Percentiles rank a stretch among this genome's conserved stretches.
phyloP scores from a whole-genome alignment of 345 rosid genomes.

The Pseudoturritis turrita region DNA sequence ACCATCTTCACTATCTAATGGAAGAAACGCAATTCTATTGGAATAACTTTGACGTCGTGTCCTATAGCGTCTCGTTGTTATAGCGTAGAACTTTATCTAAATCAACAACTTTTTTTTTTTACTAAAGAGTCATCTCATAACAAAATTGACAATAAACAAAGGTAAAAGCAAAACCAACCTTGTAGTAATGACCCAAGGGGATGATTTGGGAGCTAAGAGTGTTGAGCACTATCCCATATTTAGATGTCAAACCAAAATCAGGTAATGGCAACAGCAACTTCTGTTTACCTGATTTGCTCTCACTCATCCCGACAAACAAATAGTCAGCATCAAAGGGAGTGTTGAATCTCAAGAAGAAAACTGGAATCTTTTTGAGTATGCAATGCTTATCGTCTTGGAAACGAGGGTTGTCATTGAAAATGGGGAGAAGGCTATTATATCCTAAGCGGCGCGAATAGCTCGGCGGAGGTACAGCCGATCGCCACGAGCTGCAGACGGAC shows the following conservation, averaged over 20 bases:
- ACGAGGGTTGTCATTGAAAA: not conserved
- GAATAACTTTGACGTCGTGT: not conserved
- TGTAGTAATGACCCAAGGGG: not conserved
- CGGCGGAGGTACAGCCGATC: not conserved
- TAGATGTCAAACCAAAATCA: not conserved
- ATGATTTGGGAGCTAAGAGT: slow-evolving; percentile 2
- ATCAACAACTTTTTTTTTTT: no score
- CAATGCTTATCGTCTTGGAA: not conserved
- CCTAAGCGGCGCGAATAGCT: not conserved
- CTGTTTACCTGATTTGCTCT: not conserved
- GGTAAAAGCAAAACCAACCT: not conserved
- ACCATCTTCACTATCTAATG: not conserved
- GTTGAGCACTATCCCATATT: not conserved
- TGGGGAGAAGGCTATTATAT: not conserved
- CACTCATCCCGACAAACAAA: not conserved
- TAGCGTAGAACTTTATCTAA: not conserved
- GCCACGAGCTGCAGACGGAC: slow-evolving; percentile 1
- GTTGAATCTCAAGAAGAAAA: not conserved
- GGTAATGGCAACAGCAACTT: not conserved
- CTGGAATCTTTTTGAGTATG: not conserved
- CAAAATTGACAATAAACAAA: no score
- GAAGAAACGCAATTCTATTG: not conserved
- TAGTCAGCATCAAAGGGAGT: not conserved
- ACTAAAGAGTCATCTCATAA: no score
- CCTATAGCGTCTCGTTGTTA: not conserved